Evolutionary conservation across 1,284 basidiomycete species (phyloP).

Genomic region (Calocybe gambosa): DNA sequence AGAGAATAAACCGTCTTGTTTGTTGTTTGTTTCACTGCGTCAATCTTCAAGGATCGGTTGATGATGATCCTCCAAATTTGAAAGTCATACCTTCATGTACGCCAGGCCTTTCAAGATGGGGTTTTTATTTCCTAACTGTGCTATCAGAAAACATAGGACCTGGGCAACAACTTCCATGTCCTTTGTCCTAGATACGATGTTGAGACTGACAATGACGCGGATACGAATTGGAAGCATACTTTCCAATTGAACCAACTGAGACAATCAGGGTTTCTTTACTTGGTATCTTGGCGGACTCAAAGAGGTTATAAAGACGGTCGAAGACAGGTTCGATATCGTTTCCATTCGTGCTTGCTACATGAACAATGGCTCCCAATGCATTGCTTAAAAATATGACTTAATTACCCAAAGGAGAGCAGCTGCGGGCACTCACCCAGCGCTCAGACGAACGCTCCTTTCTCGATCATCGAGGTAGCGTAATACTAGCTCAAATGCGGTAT

Average conservation of each 20-base stretch:
- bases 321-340: constrained; percentile 39
- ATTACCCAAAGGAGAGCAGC: constrained; percentile 3
- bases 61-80: constrained; percentile 1
- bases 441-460: constrained; percentile 55
- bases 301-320: constrained; percentile 39
- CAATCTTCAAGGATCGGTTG: constrained; percentile 40
- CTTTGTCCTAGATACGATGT: constrained; percentile 34
- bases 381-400: constrained; percentile 5
- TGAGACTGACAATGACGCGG: not conserved
- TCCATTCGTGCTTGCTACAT: constrained; percentile 30
- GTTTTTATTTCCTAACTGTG: constrained; percentile 62
- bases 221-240: constrained; percentile 34
- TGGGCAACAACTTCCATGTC: constrained; percentile 51
- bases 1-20: constrained; percentile 67
- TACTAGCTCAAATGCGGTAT: constrained; percentile 33
- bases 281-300: constrained; percentile 37
- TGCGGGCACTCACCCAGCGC: constrained; percentile 52
- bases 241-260: constrained; percentile 55
- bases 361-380: constrained; percentile 45
- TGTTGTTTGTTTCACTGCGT: constrained; percentile 48
- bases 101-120: constrained; percentile 66
- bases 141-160: constrained; percentile 60
- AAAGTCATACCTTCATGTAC: constrained; percentile 52
- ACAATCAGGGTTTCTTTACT: constrained; percentile 58
- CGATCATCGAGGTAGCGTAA: constrained; percentile 44